Percentiles rank a stretch among this genome's conserved stretches.
phyloP scores from a whole-genome alignment of 805 yeast genomes.

The Suhomyces prunicola region DNA sequence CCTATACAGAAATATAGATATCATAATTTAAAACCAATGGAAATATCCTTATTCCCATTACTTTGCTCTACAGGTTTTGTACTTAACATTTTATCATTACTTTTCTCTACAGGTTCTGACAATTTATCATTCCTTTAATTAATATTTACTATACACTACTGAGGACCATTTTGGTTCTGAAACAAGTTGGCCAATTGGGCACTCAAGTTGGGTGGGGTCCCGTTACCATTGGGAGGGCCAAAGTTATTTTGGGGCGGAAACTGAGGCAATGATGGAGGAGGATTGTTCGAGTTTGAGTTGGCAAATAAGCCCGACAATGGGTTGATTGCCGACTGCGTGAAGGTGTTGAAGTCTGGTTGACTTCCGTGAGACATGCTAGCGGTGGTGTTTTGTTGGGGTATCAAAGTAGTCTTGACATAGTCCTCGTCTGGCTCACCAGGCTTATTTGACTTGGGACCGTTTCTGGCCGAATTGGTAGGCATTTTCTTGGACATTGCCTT shows the following conservation, averaged over 20 bases:
- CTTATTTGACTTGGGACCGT: conserved; percentile 78
- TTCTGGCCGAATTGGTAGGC: conserved; percentile 86
- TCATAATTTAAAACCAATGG: too few species aligned
- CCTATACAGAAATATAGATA: too few species aligned
- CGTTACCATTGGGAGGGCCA: conserved; percentile 2
- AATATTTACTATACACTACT: conserved; percentile 1
- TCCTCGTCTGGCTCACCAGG: conserved; percentile 55
- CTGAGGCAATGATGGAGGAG: conserved; percentile 7
- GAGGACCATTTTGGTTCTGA: conserved; percentile 26
- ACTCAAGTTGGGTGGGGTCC: conserved; percentile 26
- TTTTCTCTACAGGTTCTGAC: neutral
- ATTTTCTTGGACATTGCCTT: conserved; percentile 87
- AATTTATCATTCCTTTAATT: neutral
- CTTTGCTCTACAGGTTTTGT: too few species aligned
- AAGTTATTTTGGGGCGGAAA: conserved; percentile 12
- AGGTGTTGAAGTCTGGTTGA: conserved; percentile 34
- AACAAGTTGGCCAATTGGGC: conserved; percentile 39
- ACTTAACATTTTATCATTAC: too few species aligned
- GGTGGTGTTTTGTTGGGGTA: conserved; percentile 18
- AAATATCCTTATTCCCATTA: too few species aligned
- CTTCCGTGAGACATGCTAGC: conserved; percentile 31
- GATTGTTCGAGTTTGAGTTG: conserved; percentile 11
- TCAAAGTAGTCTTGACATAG: conserved; percentile 33
- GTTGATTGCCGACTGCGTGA: conserved; percentile 34
- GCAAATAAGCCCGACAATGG: conserved; percentile 50